These are phyloP conservation scores for Acacia acuminata DNA, from an alignment of 306 rosid species.

Conservation along the genomic window DNA sequence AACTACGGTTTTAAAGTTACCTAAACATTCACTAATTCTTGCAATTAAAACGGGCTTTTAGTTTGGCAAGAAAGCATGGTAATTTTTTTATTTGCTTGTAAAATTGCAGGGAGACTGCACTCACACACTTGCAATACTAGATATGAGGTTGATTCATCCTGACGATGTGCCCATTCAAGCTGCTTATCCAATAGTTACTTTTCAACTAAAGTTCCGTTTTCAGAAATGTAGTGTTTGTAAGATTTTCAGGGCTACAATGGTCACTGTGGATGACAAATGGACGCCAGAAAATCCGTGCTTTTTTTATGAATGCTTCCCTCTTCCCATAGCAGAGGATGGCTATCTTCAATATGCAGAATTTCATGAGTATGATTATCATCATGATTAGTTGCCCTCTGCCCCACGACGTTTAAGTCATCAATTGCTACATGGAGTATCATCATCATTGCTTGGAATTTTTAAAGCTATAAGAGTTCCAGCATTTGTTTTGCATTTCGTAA, in stretches of 20 bases:
- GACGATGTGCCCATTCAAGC: constrained; percentile 65
- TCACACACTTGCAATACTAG: constrained; percentile 76
- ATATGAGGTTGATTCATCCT: constrained; percentile 84
- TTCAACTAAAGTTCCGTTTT: constrained; percentile 60
- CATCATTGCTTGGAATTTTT: neutral
- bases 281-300: constrained; percentile 71
- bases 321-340: constrained; percentile 66
- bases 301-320: constrained; percentile 71
- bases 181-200: constrained; percentile 72
- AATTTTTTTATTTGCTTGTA: constrained; percentile 20
- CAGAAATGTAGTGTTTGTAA: constrained; percentile 72
- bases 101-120: constrained; percentile 73
- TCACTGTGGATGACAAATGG: constrained; percentile 78
- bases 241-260: constrained; percentile 77
- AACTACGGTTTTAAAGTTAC: no score
- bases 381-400: constrained; percentile 42
- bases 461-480: neutral
- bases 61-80: neutral
- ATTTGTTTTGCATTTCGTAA: neutral
- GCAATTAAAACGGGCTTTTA: neutral
- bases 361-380: constrained; percentile 61
- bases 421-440: neutral
- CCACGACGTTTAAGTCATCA: neutral
- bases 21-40: neutral
- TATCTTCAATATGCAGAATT: constrained; percentile 54